These are phyloP conservation scores for Chlorella sp. DNA, from an alignment of 139 green algal genomes.

Conservation along the genomic window DNA sequence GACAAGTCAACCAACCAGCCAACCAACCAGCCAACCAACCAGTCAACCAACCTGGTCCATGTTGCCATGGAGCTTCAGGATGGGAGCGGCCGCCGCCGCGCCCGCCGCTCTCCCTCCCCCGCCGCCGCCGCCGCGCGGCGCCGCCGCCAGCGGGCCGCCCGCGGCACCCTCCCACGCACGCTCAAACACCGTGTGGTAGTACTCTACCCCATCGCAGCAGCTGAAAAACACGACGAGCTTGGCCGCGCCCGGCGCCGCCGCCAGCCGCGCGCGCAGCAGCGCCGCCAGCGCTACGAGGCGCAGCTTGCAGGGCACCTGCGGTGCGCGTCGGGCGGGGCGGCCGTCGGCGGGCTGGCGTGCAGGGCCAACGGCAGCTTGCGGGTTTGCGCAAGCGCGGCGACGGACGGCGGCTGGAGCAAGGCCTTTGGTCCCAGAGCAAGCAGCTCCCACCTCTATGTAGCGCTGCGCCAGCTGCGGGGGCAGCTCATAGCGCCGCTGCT, in stretches of 20 bases:
- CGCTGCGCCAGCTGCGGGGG: constrained; percentile 73
- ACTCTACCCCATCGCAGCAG: constrained; percentile 89
- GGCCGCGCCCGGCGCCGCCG: background rate
- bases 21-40: background rate
- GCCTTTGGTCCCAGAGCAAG: no score
- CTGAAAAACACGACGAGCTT: constrained; percentile 96
- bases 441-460: constrained; percentile 72
- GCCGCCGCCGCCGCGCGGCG: no score
- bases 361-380: no score
- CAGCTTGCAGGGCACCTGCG: constrained; percentile 72
- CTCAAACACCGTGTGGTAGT: constrained; percentile 65
- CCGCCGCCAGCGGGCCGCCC: background rate
- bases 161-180: background rate
- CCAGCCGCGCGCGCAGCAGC: constrained; percentile 45
- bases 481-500: constrained; percentile 54
- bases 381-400: no score
- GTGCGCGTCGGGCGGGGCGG: no score
- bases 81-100: constrained; percentile 8
- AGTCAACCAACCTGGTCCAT: constrained; percentile 66
- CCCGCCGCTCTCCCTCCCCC: constrained; percentile 39
- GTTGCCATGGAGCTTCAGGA: constrained; percentile 94
- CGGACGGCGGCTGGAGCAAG: no score
- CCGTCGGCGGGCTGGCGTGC: no score
- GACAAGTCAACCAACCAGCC: background rate
- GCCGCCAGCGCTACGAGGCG: constrained; percentile 77